phyloP scores from a whole-genome alignment of 2,329 filamentous ascomycete genomes.

The Neonectria magnoliae region DNA sequence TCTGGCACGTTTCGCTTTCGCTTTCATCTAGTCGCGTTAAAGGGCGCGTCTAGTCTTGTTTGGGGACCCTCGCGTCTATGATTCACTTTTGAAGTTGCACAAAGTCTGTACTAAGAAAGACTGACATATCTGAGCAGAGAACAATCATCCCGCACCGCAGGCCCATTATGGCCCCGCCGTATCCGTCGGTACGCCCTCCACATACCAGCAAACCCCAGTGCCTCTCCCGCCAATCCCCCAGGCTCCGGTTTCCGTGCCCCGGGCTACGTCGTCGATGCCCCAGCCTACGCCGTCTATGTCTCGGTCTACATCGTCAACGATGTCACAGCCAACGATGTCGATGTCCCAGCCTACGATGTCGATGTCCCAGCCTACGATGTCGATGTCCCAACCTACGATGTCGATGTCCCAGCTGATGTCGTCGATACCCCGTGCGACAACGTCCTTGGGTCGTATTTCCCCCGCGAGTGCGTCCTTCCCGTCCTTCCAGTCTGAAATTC shows the following conservation, averaged over 20 bases:
- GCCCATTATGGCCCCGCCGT: constrained; percentile 16
- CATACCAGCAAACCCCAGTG: constrained; percentile 17
- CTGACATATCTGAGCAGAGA: constrained; percentile 30
- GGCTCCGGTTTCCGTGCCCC: background rate
- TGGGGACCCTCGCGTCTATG: background rate
- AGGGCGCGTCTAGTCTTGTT: background rate
- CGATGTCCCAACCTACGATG: background rate
- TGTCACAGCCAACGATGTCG: background rate
- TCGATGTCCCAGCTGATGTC: background rate
- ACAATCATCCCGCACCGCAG: constrained; percentile 34
- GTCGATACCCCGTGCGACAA: background rate
- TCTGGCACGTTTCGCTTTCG: background rate
- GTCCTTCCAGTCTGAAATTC: constrained; percentile 44
- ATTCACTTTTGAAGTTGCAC: background rate
- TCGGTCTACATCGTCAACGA: background rate
- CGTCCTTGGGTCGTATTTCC: constrained; percentile 3
- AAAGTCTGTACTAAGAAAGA: background rate
- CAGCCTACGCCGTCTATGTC: background rate
- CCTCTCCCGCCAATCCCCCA: background rate
- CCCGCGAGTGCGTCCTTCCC: constrained; percentile 27
- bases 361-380: background rate
- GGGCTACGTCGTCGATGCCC: background rate
- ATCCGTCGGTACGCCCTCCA: background rate
- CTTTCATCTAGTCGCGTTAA: background rate
- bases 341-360: background rate